phyloP scores from a whole-genome alignment of 805 yeast species.

The Wickerhamiella hasegawae region DNA sequence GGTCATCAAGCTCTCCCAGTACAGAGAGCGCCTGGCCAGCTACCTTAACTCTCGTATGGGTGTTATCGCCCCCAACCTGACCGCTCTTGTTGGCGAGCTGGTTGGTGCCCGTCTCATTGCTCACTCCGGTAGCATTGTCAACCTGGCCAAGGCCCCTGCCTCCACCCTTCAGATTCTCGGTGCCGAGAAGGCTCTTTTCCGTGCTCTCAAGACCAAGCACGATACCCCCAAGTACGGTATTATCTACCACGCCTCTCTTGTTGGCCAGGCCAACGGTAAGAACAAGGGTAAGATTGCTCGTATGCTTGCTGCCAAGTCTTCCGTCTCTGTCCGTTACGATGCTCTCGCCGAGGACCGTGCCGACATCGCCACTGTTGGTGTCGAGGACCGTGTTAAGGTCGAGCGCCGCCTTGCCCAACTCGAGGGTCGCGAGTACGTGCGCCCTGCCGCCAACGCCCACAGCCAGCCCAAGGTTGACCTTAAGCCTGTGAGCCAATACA shows the following conservation, averaged over 20 bases:
- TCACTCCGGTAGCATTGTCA: conserved; percentile 88
- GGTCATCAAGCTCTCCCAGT: conserved; percentile 87
- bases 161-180: conserved; percentile 95
- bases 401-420: conserved; percentile 87
- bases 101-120: conserved; percentile 98
- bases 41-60: conserved; percentile 90
- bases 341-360: conserved; percentile 92
- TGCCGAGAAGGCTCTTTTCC: conserved; percentile 91
- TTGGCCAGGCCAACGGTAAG: conserved; percentile 86
- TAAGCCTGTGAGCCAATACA: conserved; percentile 73
- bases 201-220: conserved; percentile 93
- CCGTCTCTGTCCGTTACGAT: conserved; percentile 97
- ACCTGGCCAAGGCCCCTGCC: conserved; percentile 96
- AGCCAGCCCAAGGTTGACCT: conserved; percentile 78
- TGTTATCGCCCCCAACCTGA: conserved; percentile 96
- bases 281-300: conserved; percentile 99
- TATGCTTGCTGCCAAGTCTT: conserved; percentile 96
- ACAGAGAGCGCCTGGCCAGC: conserved; percentile 89
- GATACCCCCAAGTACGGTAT: conserved; percentile 94
- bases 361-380: conserved; percentile 80
- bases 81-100: conserved; percentile 90
- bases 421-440: conserved; percentile 82
- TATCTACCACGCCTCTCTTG: conserved; percentile 86
- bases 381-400: conserved; percentile 80
- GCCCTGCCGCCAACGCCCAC: conserved; percentile 61